Percentiles rank a stretch among this genome's conserved stretches.
Evolutionary conservation across 2,329 filamentous ascomycete species (phyloP).

Genomic region (Ramichloridium luteum): DNA sequence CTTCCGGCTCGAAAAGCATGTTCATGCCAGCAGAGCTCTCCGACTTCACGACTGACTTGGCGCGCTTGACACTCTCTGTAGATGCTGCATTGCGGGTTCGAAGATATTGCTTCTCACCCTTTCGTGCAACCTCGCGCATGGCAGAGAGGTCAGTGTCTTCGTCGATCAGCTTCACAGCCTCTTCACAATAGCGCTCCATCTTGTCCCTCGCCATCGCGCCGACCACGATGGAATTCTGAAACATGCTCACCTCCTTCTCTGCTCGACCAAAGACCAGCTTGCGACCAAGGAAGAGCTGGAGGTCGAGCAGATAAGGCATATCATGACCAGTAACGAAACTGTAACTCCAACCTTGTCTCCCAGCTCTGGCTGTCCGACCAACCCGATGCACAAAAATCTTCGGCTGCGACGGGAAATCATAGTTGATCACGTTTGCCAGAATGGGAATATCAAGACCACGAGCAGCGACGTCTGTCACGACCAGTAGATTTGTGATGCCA

Average conservation of each 20-base stretch:
- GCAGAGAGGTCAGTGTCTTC: constrained; percentile 62
- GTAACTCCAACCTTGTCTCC: constrained; percentile 87
- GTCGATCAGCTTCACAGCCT: constrained; percentile 64
- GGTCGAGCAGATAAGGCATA: constrained; percentile 79
- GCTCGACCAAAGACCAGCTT: constrained; percentile 62
- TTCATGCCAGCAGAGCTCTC: constrained; percentile 65
- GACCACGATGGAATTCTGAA: constrained; percentile 70
- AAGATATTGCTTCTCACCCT: constrained; percentile 88
- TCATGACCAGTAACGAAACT: constrained; percentile 81
- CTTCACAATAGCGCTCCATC: constrained; percentile 67
- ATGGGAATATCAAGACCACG: constrained; percentile 96
- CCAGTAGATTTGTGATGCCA: constrained; percentile 76
- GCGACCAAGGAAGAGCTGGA: constrained; percentile 88
- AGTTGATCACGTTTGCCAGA: constrained; percentile 95
- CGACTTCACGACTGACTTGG: constrained; percentile 62
- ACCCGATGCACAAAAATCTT: constrained; percentile 97
- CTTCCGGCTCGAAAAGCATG: constrained; percentile 55
- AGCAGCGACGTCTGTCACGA: constrained; percentile 93
- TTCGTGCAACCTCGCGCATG: constrained; percentile 61
- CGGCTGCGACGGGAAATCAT: constrained; percentile 91
- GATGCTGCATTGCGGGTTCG: constrained; percentile 85
- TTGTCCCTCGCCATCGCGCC: constrained; percentile 62
- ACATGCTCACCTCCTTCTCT: constrained; percentile 50
- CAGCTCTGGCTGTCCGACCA: constrained; percentile 87
- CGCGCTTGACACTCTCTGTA: constrained; percentile 74